Percentiles rank a stretch among this genome's conserved stretches.
phyloP scores from a whole-genome alignment of 352 stramenopile genomes.

The Phytophthora crassamura region DNA sequence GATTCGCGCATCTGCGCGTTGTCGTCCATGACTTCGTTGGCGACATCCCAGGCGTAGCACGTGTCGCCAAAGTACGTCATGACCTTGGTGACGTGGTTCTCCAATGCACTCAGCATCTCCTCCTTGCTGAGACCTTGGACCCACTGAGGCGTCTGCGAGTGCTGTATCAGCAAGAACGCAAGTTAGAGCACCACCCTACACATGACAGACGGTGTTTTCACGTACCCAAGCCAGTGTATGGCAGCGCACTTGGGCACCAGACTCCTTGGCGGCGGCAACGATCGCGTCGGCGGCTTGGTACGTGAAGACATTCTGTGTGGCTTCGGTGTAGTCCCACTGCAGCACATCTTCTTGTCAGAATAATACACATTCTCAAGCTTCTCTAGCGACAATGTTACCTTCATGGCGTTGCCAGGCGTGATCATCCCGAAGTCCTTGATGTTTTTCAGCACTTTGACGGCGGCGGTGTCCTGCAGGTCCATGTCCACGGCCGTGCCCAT shows the following conservation, averaged over 20 bases:
- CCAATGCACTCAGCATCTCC: slow-evolving; percentile 33
- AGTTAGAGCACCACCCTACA: background rate
- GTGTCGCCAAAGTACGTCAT: slow-evolving; percentile 41
- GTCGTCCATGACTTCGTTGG: slow-evolving; percentile 45
- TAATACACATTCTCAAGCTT: background rate
- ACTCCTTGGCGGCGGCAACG: slow-evolving; percentile 25
- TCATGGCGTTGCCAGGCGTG: slow-evolving; percentile 42
- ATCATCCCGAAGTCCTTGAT: slow-evolving; percentile 39
- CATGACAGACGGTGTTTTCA: background rate
- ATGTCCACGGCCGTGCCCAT: slow-evolving; percentile 35
- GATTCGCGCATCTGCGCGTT: slow-evolving; percentile 31
- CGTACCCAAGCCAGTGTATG: slow-evolving; percentile 40
- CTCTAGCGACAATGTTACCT: slow-evolving; percentile 15
- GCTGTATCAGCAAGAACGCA: slow-evolving; percentile 10
- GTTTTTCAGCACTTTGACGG: slow-evolving; percentile 34
- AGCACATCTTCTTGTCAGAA: too few species aligned
- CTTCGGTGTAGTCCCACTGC: slow-evolving; percentile 34
- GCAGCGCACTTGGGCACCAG: slow-evolving; percentile 34
- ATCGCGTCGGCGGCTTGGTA: slow-evolving; percentile 29
- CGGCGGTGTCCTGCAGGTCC: slow-evolving; percentile 26
- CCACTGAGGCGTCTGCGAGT: slow-evolving; percentile 38
- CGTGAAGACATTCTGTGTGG: slow-evolving; percentile 24
- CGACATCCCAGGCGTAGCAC: slow-evolving; percentile 46
- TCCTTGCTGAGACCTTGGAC: slow-evolving; percentile 32
- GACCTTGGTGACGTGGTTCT: slow-evolving; percentile 42